Evolutionary conservation across 2,329 filamentous ascomycete genomes (phyloP), one percentile per base, ranked within the genome.

Genomic region (Geosmithia flava): DNA sequence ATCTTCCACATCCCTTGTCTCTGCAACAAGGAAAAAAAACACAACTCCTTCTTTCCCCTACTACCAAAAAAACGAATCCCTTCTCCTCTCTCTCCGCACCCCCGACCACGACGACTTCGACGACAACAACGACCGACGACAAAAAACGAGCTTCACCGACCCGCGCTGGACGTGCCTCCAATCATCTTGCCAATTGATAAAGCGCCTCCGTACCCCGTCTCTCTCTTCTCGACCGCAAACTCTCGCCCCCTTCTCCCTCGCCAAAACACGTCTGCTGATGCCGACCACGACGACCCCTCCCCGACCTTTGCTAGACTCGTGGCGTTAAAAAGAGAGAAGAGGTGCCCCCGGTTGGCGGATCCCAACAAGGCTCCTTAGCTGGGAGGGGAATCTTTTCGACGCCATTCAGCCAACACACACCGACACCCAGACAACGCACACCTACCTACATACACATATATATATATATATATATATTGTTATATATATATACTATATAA

Each of bases 231-330:
- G 20, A 40, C 19, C 42, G 20, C 15, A 15, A 23, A 7, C 3
- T 16, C 3, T 20, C 13, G 6, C 20, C 10, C 23, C 20, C 11
- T 13, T 11, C n/a, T n/a, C 17, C 42, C 42, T 30, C 15, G 33
- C 16, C 33, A 7, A 43, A 3, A 20, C 19, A 13, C 30, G 39
- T 39, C 49, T 46, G 49, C 64, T 66, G 63, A 66, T 66, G 64
- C 62, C 61, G 63, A 61, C 59, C 63, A 56, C 55, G 48, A 48
- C 53, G 53, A 54, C 56, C 58, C 53, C 54, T 58, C 60, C 54
- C 55, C 60, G 55, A 61, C 55, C 53, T 55, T 53, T 55, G 55
- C 56, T 62, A 54, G 56, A 57, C 49, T 54, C 55, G 55, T 59
- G 60, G 59, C 57, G 57, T 57, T 59, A n/a, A n/a, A n/a, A n/a